These are phyloP conservation scores for Diplotaxis tenuifolia DNA, from an alignment of 345 rosid genomes.

Conservation along the genomic window DNA sequence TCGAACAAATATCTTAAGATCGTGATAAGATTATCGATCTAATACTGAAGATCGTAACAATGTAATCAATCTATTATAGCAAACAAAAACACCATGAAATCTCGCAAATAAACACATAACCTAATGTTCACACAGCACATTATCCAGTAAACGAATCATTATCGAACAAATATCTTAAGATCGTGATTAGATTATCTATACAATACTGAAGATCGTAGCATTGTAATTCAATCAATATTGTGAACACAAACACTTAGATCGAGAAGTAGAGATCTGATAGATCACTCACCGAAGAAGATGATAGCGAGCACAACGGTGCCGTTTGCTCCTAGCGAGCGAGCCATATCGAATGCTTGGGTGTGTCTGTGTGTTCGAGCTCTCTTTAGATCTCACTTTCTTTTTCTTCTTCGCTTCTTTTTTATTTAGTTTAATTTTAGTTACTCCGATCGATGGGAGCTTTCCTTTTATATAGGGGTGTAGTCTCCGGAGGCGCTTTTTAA, in stretches of 20 bases:
- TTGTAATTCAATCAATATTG: not conserved
- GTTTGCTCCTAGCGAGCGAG: constrained; percentile 33
- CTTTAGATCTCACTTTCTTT: not conserved
- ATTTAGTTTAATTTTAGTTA: not conserved
- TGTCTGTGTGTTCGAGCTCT: not conserved
- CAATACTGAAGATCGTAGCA: not conserved
- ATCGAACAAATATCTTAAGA: not conserved
- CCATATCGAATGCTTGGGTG: constrained; percentile 16
- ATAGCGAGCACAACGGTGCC: constrained; percentile 23
- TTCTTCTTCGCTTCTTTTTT: not conserved
- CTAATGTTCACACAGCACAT: not conserved
- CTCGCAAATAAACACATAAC: not conserved
- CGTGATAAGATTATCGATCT: no score
- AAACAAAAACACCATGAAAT: no score
- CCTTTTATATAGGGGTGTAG: not conserved
- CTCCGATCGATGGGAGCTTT: not conserved
- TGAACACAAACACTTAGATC: not conserved
- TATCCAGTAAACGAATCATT: not conserved
- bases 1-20: no score
- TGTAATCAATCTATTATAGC: no score
- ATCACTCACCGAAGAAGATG: constrained; percentile 35
- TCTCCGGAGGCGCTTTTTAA: not conserved
- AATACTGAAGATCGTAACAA: no score
- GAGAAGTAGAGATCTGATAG: not conserved
- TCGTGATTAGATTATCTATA: not conserved